A percentile compares a stretch with the other conserved stretches of the same genome.
Conservation (phyloP, 768 basidiomycete species). For the Tulasnella sp. region DNA sequence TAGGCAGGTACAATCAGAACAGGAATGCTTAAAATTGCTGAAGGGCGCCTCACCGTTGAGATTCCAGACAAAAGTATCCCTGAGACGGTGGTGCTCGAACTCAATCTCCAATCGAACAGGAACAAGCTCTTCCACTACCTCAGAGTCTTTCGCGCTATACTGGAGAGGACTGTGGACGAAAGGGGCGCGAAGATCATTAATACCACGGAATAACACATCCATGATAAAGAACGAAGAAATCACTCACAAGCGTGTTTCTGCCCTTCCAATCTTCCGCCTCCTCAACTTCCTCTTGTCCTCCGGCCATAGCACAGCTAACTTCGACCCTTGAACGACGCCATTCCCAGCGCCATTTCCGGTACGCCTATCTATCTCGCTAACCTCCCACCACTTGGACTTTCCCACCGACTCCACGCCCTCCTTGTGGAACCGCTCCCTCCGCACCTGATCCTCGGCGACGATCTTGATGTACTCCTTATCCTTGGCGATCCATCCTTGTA, state of each 20-base stretch:
- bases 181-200: no score
- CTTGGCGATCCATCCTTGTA: constrained; percentile 51
- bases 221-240: no score
- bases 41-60: constrained; percentile 54
- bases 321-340: constrained; percentile 25
- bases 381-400: constrained; percentile 45
- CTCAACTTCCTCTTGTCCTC: constrained; percentile 28
- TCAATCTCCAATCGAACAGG: constrained; percentile 96
- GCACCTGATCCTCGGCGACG: constrained; percentile 17
- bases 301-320: constrained; percentile 48
- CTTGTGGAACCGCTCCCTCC: constrained; percentile 17
- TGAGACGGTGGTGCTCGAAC: constrained; percentile 84
- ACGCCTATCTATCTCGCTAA: constrained; percentile 29
- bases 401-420: constrained; percentile 18
- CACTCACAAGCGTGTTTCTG: constrained; percentile 71
- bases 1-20: constrained; percentile 2
- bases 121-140: constrained; percentile 69
- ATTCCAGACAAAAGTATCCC: constrained; percentile 98
- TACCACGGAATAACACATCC: no score
- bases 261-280: constrained; percentile 37
- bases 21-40: background rate
- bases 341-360: constrained; percentile 30
- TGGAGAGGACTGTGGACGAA: constrained; percentile 43
- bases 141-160: constrained; percentile 42
- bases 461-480: constrained; percentile 37